phyloP scores from a whole-genome alignment of 208 protist genomes.

The Naegleria lovaniensis region DNA sequence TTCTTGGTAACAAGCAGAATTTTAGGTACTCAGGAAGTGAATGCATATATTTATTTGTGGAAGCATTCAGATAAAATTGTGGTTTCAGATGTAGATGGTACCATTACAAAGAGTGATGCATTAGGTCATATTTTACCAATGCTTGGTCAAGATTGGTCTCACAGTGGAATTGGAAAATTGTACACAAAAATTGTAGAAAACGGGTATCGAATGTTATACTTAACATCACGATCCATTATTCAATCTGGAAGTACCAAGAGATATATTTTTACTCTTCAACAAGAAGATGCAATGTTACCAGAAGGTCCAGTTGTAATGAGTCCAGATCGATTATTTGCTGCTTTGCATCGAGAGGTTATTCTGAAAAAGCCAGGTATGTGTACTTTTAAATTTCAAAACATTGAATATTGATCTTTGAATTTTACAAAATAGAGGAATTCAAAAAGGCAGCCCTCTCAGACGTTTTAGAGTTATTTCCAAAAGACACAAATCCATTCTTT shows the following conservation, averaged over 20 bases:
- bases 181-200: conserved; percentile 87
- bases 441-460: conserved; percentile 73
- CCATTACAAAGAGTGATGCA: conserved; percentile 93
- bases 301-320: conserved; percentile 73
- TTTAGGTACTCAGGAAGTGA: conserved; percentile 61
- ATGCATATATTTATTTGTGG: conserved; percentile 85
- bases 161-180: conserved; percentile 81
- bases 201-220: conserved; percentile 56
- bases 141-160: conserved; percentile 88
- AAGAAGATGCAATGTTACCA: conserved; percentile 60
- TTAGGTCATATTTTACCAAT: conserved; percentile 86
- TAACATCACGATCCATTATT: conserved; percentile 71
- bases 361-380: conserved; percentile 51
- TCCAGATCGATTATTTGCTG: conserved; percentile 72
- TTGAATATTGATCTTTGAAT: too few species aligned
- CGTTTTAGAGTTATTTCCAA: conserved; percentile 63
- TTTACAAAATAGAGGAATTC: conserved; percentile 58
- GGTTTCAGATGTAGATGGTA: conserved; percentile 96
- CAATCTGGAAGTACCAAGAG: conserved; percentile 69
- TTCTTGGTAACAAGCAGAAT: conserved; percentile 70
- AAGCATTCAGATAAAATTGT: conserved; percentile 80
- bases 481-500: conserved; percentile 65
- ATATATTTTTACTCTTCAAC: conserved; percentile 69
- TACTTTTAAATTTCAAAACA: too few species aligned
- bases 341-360: conserved; percentile 74